These are phyloP conservation scores for Dothideomycetes sp. DNA, from an alignment of 2,329 filamentous ascomycete species.

Conservation along the genomic window DNA sequence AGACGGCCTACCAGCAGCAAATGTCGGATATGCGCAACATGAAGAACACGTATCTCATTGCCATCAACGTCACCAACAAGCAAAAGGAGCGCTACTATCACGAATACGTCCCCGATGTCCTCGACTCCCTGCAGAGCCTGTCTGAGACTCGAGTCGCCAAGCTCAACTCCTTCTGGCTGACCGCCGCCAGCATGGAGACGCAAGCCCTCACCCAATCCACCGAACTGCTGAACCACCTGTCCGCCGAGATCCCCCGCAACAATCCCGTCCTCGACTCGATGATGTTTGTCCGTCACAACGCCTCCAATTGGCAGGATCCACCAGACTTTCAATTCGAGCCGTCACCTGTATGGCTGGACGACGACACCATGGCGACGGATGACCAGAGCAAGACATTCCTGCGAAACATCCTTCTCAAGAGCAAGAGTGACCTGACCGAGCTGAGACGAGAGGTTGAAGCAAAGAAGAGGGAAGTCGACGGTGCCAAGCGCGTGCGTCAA, in stretches of 20 bases:
- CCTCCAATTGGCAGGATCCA: slow-evolving; percentile 71
- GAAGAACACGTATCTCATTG: slow-evolving; percentile 96
- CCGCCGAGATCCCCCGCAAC: slow-evolving; percentile 76
- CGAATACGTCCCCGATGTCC: slow-evolving; percentile 85
- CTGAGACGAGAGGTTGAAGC: slow-evolving; percentile 74
- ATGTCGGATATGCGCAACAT: slow-evolving; percentile 90
- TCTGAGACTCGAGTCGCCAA: slow-evolving; percentile 79
- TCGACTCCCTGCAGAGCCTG: slow-evolving; percentile 84
- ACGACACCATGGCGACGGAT: slow-evolving; percentile 74
- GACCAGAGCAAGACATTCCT: slow-evolving; percentile 81
- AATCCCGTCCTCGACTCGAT: slow-evolving; percentile 82
- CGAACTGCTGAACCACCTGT: slow-evolving; percentile 59
- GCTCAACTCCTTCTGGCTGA: slow-evolving; percentile 75
- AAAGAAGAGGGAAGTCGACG: slow-evolving; percentile 76
- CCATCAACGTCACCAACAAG: slow-evolving; percentile 94
- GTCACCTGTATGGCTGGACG: slow-evolving; percentile 94
- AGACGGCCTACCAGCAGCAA: slow-evolving; percentile 85
- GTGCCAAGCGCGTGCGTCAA: slow-evolving; percentile 60
- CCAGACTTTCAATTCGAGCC: slow-evolving; percentile 79
- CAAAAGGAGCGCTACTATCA: slow-evolving; percentile 97
- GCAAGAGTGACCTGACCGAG: slow-evolving; percentile 72
- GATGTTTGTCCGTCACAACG: slow-evolving; percentile 96
- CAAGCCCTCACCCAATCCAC: slow-evolving; percentile 64
- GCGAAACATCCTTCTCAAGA: slow-evolving; percentile 84
- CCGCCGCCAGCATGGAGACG: slow-evolving; percentile 70